Base-by-base conservation (phyloP, 2,329 filamentous ascomycete species). In the Venturia aucupariae region DNA sequence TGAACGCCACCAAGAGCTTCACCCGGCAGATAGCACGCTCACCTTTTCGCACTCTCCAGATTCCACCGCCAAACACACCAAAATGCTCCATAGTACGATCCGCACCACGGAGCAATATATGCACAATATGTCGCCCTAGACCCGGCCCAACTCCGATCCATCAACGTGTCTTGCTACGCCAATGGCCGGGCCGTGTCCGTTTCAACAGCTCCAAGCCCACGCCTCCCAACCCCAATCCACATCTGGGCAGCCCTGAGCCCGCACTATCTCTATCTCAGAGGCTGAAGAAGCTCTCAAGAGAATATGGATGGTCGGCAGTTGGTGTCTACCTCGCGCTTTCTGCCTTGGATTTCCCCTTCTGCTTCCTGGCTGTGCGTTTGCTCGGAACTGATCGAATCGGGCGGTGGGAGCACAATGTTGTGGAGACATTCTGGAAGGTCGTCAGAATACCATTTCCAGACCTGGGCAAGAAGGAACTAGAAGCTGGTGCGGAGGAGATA, bases 241-340 rank as follows among this genome's bases (percentile, higher is more conserved):
- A 77, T 68, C 67, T 76, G 67, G 75, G 75, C 62, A 75, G 73
- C 63, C 75, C 75, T 27, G 71, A 75, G 38, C 73, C 75, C 7
- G 68, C 79, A 11, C 75, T 79, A 15, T 84, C 86, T 8, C 75
- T 94, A 51, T 87, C 87, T 2, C 86, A 86, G 67, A 84, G 88
- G 32, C 79, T 97, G 73, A 92, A 88, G 76, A 91, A 90, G 73
- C 83, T 99, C 57, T 92, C 89, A 2, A 86, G 88, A 68, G 93
- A 97, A 75, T 99, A 99, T 75, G 94, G 94, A 48, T 97, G 92
- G 91, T 84, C 90, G 3, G 92, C 92, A 0, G 76, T 97, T 5
- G 93, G 92, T n/a, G 90, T 99, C 17, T 99, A 99, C 75, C 76
- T 97, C 13, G 81, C 81, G 0, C 78, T 99, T 64, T 92, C 90